Percentiles rank a stretch among this genome's conserved stretches.
phyloP scores from a whole-genome alignment of 768 basidiomycete genomes.

The Clathrus columnatus region DNA sequence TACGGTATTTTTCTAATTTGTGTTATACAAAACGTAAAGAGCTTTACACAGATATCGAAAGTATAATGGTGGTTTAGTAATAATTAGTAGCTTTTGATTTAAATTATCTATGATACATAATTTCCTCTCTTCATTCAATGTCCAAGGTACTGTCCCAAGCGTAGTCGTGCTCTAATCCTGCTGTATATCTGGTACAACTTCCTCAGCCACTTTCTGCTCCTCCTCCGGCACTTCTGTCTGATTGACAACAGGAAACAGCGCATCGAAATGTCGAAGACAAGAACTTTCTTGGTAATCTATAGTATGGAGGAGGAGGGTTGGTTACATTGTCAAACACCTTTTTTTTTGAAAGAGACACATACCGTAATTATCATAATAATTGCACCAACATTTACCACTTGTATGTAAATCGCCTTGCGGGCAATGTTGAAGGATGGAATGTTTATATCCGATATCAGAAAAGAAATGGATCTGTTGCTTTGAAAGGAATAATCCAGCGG shows the following conservation, averaged over 20 bases:
- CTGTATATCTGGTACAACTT: not conserved
- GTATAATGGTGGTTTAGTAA: no score
- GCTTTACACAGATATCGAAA: no score
- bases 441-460: constrained; percentile 57
- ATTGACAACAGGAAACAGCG: no score
- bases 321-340: not conserved
- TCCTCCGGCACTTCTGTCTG: not conserved
- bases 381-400: constrained; percentile 40
- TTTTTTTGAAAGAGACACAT: constrained; percentile 18
- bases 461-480: constrained; percentile 67
- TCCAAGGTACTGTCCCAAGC: no score
- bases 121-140: not conserved
- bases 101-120: no score
- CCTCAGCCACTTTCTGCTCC: not conserved
- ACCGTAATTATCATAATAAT: constrained; percentile 50
- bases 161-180: no score
- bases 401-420: constrained; percentile 30
- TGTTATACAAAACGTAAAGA: no score
- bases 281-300: not conserved
- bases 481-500: constrained; percentile 36
- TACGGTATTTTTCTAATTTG: no score
- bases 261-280: not conserved
- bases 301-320: not conserved
- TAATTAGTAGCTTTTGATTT: no score
- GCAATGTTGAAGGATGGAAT: constrained; percentile 50